phyloP scores from a whole-genome alignment of 2,329 filamentous ascomycete species.

The Thelonectria olida region DNA sequence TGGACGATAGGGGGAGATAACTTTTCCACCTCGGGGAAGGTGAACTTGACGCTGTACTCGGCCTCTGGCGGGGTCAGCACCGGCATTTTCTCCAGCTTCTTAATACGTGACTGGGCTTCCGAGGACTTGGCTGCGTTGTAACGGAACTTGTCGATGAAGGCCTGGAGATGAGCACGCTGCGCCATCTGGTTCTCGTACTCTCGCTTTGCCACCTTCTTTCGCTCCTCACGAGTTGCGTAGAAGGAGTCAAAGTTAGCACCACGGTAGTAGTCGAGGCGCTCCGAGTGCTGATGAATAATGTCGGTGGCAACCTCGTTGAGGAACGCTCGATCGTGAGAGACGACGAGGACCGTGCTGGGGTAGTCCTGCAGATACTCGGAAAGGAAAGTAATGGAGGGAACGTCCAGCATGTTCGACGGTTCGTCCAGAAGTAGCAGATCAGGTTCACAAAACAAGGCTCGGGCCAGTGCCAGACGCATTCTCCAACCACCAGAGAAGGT shows the following conservation, averaged over 20 bases:
- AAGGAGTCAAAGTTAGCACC: conserved; percentile 97
- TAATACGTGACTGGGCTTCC: conserved; percentile 97
- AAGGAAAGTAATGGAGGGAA: conserved; percentile 98
- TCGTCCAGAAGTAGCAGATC: conserved; percentile 96
- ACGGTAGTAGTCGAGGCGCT: conserved; percentile 98
- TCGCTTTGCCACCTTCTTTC: conserved; percentile 93
- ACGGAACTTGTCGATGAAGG: conserved; percentile 99
- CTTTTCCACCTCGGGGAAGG: conserved; percentile 97
- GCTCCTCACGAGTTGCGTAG: conserved; percentile 96
- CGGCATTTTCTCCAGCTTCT: conserved; percentile 98
- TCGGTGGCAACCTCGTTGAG: conserved; percentile 99
- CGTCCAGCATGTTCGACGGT: conserved; percentile 99
- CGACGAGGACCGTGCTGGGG: conserved; percentile 93
- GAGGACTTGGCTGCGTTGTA: conserved; percentile 99
- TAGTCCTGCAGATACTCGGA: conserved; percentile 94
- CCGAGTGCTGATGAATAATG: conserved; percentile 98
- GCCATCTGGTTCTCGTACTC: conserved; percentile 99
- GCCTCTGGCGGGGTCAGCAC: conserved; percentile 88
- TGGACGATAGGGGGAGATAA: conserved; percentile 97
- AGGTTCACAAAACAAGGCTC: conserved; percentile 97
- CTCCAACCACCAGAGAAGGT: conserved; percentile 99
- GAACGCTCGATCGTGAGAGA: conserved; percentile 99
- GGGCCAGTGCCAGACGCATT: conserved; percentile 93
- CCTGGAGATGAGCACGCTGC: conserved; percentile 90
- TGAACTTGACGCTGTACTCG: conserved; percentile 96